Evolutionary conservation across 257 asterid genomes (phyloP).

Genomic region (Rubia yunnanensis): DNA sequence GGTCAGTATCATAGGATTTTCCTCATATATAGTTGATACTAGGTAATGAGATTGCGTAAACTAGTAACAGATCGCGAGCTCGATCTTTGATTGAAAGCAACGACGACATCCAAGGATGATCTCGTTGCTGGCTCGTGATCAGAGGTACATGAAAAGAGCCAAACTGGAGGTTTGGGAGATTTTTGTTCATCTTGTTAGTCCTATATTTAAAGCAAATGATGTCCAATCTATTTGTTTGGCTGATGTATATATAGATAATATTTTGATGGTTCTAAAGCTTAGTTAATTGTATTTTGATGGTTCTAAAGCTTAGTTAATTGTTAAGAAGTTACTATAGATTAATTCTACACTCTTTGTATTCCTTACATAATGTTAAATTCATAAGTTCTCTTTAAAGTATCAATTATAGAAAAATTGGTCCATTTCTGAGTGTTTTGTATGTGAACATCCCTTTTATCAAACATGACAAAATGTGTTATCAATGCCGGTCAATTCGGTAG

Average conservation of each 20-base stretch:
- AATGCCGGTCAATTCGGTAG: too few species aligned
- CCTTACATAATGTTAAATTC: neutral
- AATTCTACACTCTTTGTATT: neutral
- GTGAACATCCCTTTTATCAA: too few species aligned
- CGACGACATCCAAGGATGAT: neutral
- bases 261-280: neutral
- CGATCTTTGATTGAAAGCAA: neutral
- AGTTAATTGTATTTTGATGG: too few species aligned
- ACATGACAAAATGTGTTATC: too few species aligned
- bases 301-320: too few species aligned
- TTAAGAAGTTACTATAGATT: neutral
- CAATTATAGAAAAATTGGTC: too few species aligned
- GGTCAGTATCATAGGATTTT: neutral
- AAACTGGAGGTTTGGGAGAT: neutral
- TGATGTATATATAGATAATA: slow-evolving; percentile 15
- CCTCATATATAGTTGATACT: neutral
- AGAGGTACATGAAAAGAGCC: slow-evolving; percentile 3
- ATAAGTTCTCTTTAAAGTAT: neutral
- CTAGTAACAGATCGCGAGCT: neutral
- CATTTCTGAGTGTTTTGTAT: too few species aligned
- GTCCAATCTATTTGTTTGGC: slow-evolving; percentile 13
- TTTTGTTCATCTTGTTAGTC: neutral
- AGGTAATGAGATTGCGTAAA: neutral
- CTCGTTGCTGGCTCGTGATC: neutral
- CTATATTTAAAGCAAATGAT: slow-evolving; percentile 5